These are phyloP conservation scores for Chrysochromulina parva DNA, from an alignment of 78 protist species.

Conservation along the genomic window DNA sequence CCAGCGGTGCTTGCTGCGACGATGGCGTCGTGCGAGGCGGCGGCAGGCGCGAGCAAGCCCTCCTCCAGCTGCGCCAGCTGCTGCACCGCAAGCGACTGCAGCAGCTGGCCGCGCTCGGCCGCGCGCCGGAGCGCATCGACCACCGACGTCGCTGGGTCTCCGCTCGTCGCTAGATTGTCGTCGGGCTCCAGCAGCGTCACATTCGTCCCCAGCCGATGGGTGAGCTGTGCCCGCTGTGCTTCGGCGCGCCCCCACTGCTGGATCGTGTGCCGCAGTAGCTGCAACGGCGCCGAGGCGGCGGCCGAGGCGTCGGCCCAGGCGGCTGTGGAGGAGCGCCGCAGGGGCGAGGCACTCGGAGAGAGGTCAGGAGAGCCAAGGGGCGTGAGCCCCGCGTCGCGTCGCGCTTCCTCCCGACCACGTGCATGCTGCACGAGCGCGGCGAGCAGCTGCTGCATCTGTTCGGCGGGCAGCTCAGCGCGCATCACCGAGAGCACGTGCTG, in stretches of 20 bases:
- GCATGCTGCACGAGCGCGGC: background rate
- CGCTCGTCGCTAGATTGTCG: too few species aligned
- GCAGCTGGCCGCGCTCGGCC: background rate
- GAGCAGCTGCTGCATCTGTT: background rate
- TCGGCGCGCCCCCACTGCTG: constrained; percentile 12
- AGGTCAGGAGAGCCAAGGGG: too few species aligned
- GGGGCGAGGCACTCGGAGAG: too few species aligned
- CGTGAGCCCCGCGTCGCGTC: too few species aligned
- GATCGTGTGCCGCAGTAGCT: background rate
- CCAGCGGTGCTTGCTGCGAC: too few species aligned
- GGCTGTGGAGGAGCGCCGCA: too few species aligned
- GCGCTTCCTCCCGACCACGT: too few species aligned
- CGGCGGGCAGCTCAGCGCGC: background rate
- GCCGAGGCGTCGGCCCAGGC: too few species aligned
- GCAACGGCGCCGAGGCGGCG: background rate
- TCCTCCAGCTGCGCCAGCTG: background rate
- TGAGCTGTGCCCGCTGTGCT: background rate
- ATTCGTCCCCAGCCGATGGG: background rate
- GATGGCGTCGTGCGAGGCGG: too few species aligned
- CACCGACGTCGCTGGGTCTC: too few species aligned
- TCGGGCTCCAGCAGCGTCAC: too few species aligned
- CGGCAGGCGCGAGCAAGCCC: too few species aligned
- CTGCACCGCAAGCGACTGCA: background rate
- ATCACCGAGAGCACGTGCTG: background rate
- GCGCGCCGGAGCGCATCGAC: background rate